phyloP scores from a whole-genome alignment of 345 rosid species.

The Eucalyptus marginata region DNA sequence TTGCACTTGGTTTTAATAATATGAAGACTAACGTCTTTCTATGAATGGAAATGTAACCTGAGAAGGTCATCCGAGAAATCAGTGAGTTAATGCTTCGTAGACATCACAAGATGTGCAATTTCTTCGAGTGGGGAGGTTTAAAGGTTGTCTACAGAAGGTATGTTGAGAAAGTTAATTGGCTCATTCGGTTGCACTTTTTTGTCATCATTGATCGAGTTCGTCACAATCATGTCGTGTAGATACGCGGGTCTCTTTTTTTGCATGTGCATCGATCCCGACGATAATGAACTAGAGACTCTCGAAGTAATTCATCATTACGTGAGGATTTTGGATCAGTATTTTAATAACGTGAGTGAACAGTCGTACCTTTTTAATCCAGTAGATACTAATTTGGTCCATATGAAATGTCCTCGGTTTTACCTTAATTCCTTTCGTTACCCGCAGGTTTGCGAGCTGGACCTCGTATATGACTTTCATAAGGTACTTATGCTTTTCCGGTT shows the following conservation, averaged over 20 bases:
- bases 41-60: background rate
- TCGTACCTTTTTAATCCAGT: background rate
- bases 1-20: background rate
- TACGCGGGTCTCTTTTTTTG: slow-evolving; percentile 92
- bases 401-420: no score
- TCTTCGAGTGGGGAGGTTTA: slow-evolving; percentile 90
- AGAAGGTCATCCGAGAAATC: slow-evolving; percentile 76
- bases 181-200: background rate
- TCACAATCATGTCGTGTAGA: slow-evolving; percentile 10
- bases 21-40: background rate
- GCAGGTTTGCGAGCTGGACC: slow-evolving; percentile 85
- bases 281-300: slow-evolving; percentile 76
- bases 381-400: background rate
- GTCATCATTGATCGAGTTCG: background rate
- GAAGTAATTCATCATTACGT: slow-evolving; percentile 91
- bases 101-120: slow-evolving; percentile 86
- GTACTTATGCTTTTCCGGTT: slow-evolving; percentile 6
- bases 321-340: slow-evolving; percentile 77
- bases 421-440: background rate
- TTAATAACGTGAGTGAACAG: slow-evolving; percentile 44
- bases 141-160: slow-evolving; percentile 88
- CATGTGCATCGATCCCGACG: slow-evolving; percentile 84
- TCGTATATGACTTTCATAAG: slow-evolving; percentile 92
- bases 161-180: background rate
- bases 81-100: slow-evolving; percentile 68